Base-by-base conservation (phyloP, 108 stramenopile genomes). In the Pseudonitzschia delicatissima region DNA sequence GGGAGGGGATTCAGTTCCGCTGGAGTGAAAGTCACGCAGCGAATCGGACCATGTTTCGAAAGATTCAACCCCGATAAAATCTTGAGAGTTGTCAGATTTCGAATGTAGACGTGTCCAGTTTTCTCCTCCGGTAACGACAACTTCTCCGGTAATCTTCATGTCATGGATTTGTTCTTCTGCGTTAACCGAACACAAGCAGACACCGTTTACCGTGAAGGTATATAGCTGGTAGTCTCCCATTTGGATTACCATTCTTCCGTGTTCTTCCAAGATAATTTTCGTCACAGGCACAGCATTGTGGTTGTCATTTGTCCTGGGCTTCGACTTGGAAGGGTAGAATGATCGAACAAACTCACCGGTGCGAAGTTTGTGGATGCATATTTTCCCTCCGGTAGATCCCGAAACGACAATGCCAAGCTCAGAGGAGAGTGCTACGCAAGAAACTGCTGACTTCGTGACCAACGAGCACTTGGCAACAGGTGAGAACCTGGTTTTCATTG, bases 101-200 rank as follows among this genome's bases (percentile, higher is more conserved):
- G 68, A 27, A 93, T 79, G 61, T 69, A 77, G 35, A 87, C 82
- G 23, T 84, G 77, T 25, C 87, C 79, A n/a, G 25, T 48, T 68
- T 12, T 84, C 85, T 18, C 91, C 91, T 25, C 91, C 91, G 33
- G 88, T 93, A 11, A 93, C 85, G 6, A 93, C 64, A 36, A 87
- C 74, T 70, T 84, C 82, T 47, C 82, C 87, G 47, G 71, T 71
- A 29, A 89, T 82, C 26, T 72, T 67, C 85, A 93, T 86, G n/a
- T 82, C 80, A 60, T 90, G 73, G 29, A 93, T 69, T 12, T 57
- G 64, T 77, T 93, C 91, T 5, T 79, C 87, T 32, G 77, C 67
- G 34, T 90, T 57, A 11, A 58, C 67, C 12, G 57, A 53, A 40
- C 73, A 71, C 15, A 90, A 71, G 21, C 65, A 32, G n/a, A 73